Evolutionary conservation across 176 grass and related monocot species (phyloP), one percentile per base, ranked within the genome.

Genomic region (Oryza coarctata): DNA sequence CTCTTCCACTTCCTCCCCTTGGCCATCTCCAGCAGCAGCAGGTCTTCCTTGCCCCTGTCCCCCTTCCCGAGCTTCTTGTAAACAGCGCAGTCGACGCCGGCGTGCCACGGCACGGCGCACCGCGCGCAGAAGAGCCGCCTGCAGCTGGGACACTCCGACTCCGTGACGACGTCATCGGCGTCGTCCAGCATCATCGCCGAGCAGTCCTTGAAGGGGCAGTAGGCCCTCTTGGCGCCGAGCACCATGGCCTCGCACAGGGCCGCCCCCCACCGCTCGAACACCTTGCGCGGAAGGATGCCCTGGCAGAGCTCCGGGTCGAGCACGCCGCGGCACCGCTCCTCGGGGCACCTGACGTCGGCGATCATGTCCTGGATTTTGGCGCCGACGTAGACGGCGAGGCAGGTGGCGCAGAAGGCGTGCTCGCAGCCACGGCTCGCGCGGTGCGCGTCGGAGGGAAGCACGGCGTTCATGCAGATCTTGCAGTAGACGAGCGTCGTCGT

Each of bases 121-220:
- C 3, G 27, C 2, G 92, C 81, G 14, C 92, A 94, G 75, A 94
- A 97, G 40, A 88, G 75, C 22, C 90, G 73, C 9, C 50, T 3
- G 71, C 92, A 97, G 29, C 66, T 80, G 12, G 82, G 92, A 83
- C 95, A 97, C 74, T 92, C 88, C 3, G 75, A 63, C 67, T 86
- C 62, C 8, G 39, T 60, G n/a, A 60, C 66, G 2, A 92, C 47
- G 10, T 65, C 33, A 0, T 2, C 86, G 7, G 0, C 68, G 68
- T 94, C 86, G 1, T 71, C 58, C 50, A 89, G 31, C 79, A 93
- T 80, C 44, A 91, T 63, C 74, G 71, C 84, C 6, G 92, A 94
- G 79, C 90, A 94, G 49, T 89, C 90, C 74, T 60, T 85, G 66
- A 89, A 98, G 0, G 95, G 92, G 84, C 92, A 98, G 83, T 89